Percentiles rank a stretch among this genome's conserved stretches.
Evolutionary conservation across 2,329 filamentous ascomycete genomes (phyloP).

Genomic region (Stachybotrys echinatus): DNA sequence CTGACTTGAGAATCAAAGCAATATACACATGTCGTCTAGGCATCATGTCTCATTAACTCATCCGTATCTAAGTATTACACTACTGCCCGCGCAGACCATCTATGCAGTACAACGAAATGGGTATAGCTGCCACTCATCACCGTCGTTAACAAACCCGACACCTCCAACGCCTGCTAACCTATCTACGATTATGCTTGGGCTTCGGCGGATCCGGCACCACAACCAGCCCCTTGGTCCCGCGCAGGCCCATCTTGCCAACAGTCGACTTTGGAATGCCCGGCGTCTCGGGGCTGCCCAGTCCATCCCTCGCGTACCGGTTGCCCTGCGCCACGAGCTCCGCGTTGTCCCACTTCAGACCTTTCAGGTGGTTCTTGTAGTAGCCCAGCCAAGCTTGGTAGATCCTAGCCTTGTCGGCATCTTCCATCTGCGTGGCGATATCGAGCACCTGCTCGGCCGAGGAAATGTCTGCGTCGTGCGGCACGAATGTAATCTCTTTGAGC

Average conservation of each 20-base stretch:
- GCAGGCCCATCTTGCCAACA: slow-evolving; percentile 53
- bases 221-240: slow-evolving; percentile 43
- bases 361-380: slow-evolving; percentile 47
- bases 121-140: no score
- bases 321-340: slow-evolving; percentile 42
- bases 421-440: slow-evolving; percentile 34
- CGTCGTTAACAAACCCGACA: no score
- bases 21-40: no score
- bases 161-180: no score
- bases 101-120: no score
- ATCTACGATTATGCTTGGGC: slow-evolving; percentile 1
- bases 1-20: no score
- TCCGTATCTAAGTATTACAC: no score
- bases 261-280: slow-evolving; percentile 41
- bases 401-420: slow-evolving; percentile 37
- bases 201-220: slow-evolving; percentile 37
- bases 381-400: slow-evolving; percentile 55
- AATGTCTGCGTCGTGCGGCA: slow-evolving; percentile 39
- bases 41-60: no score
- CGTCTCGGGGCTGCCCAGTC: slow-evolving; percentile 39
- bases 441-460: slow-evolving; percentile 31
- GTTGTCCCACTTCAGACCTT: slow-evolving; percentile 36
- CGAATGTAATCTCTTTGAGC: slow-evolving; percentile 49
- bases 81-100: no score
- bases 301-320: slow-evolving; percentile 43